Base-by-base conservation (phyloP, 352 stramenopile genomes). In the Phytophthora tubulina region DNA sequence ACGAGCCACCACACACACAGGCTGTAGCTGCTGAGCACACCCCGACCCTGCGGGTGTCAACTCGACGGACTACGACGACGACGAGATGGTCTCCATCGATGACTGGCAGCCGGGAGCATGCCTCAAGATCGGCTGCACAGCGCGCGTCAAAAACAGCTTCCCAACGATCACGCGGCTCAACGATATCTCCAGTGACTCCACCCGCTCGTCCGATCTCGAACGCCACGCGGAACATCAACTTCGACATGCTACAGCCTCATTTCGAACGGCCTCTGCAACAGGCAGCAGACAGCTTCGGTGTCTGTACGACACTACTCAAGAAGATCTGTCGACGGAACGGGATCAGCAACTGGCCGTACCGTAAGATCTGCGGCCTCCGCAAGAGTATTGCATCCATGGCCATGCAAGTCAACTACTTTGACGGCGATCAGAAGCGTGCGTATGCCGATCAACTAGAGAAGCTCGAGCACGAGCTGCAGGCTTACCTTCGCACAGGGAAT, bases 231-330 rank as follows among this genome's bases (percentile, higher is more conserved):
- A 80, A 85, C 48, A 85, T 90, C 59, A 89, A 52, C 39, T 88
- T 90, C 9, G 63, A 33, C 4, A 89, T 89, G 81, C 63, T 90
- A 39, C 80, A 85, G 52, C 70, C 70, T 31, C 82, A 90, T 55
- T 92, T 92, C 58, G 70, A 90, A 38, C 72, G 81, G 4, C 81
- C 84, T 17, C 45, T 92, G 44, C 77, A 86, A 44, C 79, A 84
- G 21, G 82, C 82, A 2, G 82, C 81, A 14, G 67, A 78, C 45
- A 79, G 76, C 32, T 91, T 90, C 63, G 82, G 82, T 3, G 76
- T 92, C 13, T 92, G 84, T 49, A 90, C 80, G 31, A 92, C 84
- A 15, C 36, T 90, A 6, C 63, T 92, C 41, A 92, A 92, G 74
- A 90, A 89, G 17, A 90, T 92, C 51, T 90, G 82, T 57, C 72